Conservation (phyloP, 768 basidiomycete species). For the Calocybe gangraenosa region DNA sequence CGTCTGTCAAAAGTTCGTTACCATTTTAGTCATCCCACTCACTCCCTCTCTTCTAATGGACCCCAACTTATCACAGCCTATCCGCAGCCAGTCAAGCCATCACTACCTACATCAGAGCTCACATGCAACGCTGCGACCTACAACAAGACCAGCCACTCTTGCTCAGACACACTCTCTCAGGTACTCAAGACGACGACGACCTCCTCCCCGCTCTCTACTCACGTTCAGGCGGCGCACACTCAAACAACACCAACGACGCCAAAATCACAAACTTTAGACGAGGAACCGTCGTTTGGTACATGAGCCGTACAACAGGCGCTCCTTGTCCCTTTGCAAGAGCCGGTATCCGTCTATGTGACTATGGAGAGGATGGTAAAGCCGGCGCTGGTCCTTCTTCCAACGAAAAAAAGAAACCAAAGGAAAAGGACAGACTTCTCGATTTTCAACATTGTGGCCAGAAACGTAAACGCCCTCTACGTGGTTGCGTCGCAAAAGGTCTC, state of each 20-base stretch:
- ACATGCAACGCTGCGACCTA: conserved; percentile 65
- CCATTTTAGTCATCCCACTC: neutral
- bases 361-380: conserved; percentile 46
- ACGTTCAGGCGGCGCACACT: conserved; percentile 62
- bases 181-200: conserved; percentile 69
- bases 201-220: conserved; percentile 70
- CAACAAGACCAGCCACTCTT: conserved; percentile 74
- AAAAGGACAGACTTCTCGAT: conserved; percentile 19
- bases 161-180: conserved; percentile 67
- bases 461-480: conserved; percentile 38
- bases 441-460: conserved; percentile 34
- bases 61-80: conserved; percentile 39
- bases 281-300: conserved; percentile 80
- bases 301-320: conserved; percentile 69
- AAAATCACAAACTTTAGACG: conserved; percentile 70
- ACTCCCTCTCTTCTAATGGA: conserved; percentile 4
- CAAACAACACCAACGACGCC: conserved; percentile 32
- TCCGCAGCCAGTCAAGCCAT: conserved; percentile 81
- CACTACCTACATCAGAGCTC: conserved; percentile 76
- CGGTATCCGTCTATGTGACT: conserved; percentile 70
- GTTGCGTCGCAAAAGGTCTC: conserved; percentile 25
- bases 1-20: conserved; percentile 66
- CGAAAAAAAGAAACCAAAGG: conserved; percentile 25
- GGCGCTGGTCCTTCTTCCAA: conserved; percentile 13
- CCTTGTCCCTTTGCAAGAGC: conserved; percentile 73